phyloP scores from a whole-genome alignment of 306 rosid species.

The Cicer arietinum region DNA sequence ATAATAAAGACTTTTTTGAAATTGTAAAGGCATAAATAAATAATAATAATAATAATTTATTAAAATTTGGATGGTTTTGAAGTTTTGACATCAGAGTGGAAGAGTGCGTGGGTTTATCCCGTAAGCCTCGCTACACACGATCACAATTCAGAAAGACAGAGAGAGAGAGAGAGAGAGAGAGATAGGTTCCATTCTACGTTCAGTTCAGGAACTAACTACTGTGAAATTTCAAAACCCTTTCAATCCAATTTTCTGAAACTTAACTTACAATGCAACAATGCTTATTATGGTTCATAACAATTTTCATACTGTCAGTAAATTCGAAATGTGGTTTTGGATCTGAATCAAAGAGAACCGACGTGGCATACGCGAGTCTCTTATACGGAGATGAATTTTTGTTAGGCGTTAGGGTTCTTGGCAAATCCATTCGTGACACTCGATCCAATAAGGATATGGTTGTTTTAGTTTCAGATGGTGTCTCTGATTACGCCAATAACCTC shows the following conservation, averaged over 20 bases:
- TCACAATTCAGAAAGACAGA: not conserved
- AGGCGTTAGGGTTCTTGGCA: slow-evolving; percentile 93
- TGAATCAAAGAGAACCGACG: slow-evolving; percentile 55
- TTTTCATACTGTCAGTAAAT: slow-evolving; percentile 46
- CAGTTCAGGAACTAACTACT: not conserved
- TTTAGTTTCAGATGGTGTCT: slow-evolving; percentile 87
- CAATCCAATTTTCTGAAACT: slow-evolving; percentile 32
- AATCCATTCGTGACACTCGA: slow-evolving; percentile 78
- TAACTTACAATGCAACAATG: slow-evolving; percentile 50
- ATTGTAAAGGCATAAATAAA: no score
- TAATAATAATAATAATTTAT: no score
- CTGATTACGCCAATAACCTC: slow-evolving; percentile 68
- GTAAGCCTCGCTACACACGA: not conserved
- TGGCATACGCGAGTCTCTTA: slow-evolving; percentile 80
- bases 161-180: no score
- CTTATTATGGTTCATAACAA: slow-evolving; percentile 33
- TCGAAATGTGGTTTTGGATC: slow-evolving; percentile 51
- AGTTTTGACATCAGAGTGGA: no score
- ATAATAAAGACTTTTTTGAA: no score
- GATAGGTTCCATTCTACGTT: not conserved
- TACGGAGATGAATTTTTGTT: slow-evolving; percentile 89
- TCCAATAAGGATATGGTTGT: slow-evolving; percentile 86
- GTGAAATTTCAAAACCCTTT: slow-evolving; percentile 43
- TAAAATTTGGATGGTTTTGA: no score
- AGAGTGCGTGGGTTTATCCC: not conserved